phyloP scores from a whole-genome alignment of 2,329 filamentous ascomycete genomes.

The Aspergillus fructus region DNA sequence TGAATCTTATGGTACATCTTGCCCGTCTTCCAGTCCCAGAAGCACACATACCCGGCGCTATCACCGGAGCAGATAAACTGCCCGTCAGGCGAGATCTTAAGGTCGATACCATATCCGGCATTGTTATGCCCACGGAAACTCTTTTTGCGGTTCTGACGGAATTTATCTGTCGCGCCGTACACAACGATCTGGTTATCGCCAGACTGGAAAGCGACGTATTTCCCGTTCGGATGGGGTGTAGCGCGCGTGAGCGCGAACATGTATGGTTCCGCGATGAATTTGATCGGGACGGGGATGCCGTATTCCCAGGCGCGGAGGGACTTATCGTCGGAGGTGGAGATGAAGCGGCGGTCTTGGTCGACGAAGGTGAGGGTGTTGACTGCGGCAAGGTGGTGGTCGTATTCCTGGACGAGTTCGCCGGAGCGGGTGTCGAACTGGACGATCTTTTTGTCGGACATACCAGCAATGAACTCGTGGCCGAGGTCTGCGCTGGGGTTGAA shows the following conservation, averaged over 20 bases:
- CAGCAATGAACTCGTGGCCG: constrained; percentile 86
- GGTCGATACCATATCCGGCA: constrained; percentile 86
- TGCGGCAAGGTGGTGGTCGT: constrained; percentile 96
- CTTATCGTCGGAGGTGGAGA: constrained; percentile 97
- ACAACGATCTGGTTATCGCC: constrained; percentile 97
- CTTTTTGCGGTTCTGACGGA: constrained; percentile 97
- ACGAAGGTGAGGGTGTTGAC: constrained; percentile 98
- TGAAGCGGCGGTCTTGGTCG: constrained; percentile 90
- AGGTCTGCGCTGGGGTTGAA: constrained; percentile 82
- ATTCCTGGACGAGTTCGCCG: constrained; percentile 86
- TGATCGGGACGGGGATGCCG: constrained; percentile 96
- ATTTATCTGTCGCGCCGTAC: constrained; percentile 91
- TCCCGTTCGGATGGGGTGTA: constrained; percentile 80
- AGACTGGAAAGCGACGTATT: constrained; percentile 91
- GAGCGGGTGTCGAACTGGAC: constrained; percentile 90
- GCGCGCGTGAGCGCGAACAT: constrained; percentile 96
- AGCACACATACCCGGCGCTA: constrained; percentile 83
- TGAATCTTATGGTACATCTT: constrained; percentile 98
- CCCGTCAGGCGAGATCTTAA: constrained; percentile 85
- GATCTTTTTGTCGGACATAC: constrained; percentile 99
- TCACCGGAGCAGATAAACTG: constrained; percentile 88
- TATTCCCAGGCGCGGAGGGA: constrained; percentile 97
- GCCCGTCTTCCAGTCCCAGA: constrained; percentile 99
- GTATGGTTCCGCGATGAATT: constrained; percentile 94
- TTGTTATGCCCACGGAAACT: constrained; percentile 94